Evolutionary conservation across 2,329 filamentous ascomycete genomes (phyloP).

Genomic region (Rhynchosporium secalis): DNA sequence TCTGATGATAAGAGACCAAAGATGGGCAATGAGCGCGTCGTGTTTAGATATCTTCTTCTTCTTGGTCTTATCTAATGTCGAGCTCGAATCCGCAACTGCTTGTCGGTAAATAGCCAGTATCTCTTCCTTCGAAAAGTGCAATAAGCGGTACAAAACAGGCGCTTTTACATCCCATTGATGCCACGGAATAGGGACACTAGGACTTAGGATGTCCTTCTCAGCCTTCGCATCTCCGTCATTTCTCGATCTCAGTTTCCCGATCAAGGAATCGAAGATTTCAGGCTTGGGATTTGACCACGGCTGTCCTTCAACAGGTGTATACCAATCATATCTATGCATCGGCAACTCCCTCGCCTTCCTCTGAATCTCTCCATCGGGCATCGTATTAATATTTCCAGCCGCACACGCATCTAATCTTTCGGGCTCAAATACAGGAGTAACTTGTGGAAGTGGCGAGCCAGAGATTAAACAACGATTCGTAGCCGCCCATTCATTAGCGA

Average conservation of each 20-base stretch:
- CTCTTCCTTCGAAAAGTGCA: conserved; percentile 44
- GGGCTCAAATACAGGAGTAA: conserved; percentile 45
- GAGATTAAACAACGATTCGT: conserved; percentile 30
- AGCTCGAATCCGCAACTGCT: conserved; percentile 23
- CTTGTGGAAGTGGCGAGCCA: conserved; percentile 18
- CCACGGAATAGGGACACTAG: conserved; percentile 44
- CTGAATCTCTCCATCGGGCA: conserved; percentile 36
- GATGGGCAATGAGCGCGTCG: conserved; percentile 48
- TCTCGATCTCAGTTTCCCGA: neutral
- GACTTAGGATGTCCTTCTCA: conserved; percentile 17
- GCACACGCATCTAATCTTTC: conserved; percentile 41
- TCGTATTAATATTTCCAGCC: conserved; percentile 36
- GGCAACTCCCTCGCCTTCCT: conserved; percentile 43
- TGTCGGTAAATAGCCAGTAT: conserved; percentile 41
- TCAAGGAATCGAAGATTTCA: conserved; percentile 34
- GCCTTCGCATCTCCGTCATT: conserved; percentile 15
- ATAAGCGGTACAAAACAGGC: conserved; percentile 38
- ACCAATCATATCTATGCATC: conserved; percentile 51
- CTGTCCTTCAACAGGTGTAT: conserved; percentile 18
- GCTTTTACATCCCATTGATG: conserved; percentile 44
- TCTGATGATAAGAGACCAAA: conserved; percentile 48
- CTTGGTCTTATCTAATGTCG: neutral
- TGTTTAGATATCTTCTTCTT: conserved; percentile 42
- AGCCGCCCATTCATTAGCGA: conserved; percentile 46
- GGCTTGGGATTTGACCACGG: conserved; percentile 32